Evolutionary conservation across 768 basidiomycete species (phyloP), one percentile per base, ranked within the genome.

Genomic region (Amanita brunnescens): DNA sequence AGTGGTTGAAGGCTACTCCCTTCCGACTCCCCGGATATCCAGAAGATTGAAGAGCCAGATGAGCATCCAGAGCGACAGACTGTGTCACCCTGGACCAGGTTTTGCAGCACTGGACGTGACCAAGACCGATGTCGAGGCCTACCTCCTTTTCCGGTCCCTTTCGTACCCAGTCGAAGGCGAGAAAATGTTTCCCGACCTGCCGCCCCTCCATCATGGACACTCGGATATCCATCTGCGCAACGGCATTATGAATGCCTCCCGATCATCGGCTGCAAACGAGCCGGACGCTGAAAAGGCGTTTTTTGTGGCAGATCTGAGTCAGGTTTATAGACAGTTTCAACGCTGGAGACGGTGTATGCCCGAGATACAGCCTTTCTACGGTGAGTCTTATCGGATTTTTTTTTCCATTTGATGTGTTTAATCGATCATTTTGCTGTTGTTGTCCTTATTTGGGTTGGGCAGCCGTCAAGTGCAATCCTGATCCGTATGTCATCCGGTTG

Each of bases 401-500:
- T 40, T 39, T n/a, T 1, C 12, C 8, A 3, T 0, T n/a, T 24
- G 23, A 3, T 41, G 9, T 3, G 7, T 13, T 21, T 29, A 10
- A 40, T 37, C 30, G 24, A 40, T 44, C 24, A 6, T 33, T 47
- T 16, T 49, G 29, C 24, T 3, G 16, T n/a, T n/a, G n/a, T n/a
- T n/a, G 29, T 33, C 41, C 12, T 42, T 37, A 43, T 33, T 12
- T 18, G 16, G 24, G 13, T 29, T 24, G 26, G 54, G 55, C 63
- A 92, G 92, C 96, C 54, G 82, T 98, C 62, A 99, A 99, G 72
- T 96, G 92, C 71, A 99, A 99, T 72, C 95, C 96, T 18, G 95
- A 98, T 61, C 92, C 93, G 3, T 91, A 91, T 61, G 83, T 99
- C 52, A 75, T 53, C 45, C 43, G 52, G 13, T 23, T 53, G 23